A percentile compares a stretch with the other conserved stretches of the same genome.
phyloP scores from a whole-genome alignment of 441 rosid species.

The Lepidium campestre region DNA sequence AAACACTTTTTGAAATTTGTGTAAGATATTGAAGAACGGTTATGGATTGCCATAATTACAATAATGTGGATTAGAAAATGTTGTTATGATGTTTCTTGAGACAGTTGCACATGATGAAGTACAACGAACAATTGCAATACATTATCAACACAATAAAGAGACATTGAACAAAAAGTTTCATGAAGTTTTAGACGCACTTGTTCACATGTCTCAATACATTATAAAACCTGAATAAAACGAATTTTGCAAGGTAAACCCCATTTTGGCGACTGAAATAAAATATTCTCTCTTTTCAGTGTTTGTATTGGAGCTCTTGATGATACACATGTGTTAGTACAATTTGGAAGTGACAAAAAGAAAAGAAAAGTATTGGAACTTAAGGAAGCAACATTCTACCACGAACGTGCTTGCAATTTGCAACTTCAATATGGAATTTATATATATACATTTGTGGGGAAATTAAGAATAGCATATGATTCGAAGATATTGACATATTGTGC shows the following conservation, averaged over 20 bases:
- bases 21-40: not conserved
- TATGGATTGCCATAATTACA: not conserved
- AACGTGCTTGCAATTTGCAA: not conserved
- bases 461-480: not conserved
- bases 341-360: not conserved
- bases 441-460: not conserved
- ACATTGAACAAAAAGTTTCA: not conserved
- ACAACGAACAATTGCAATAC: not conserved
- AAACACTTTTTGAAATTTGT: not conserved
- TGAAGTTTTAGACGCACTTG: not conserved
- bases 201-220: not conserved
- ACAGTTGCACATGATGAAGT: not conserved
- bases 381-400: not conserved
- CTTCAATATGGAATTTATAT: not conserved
- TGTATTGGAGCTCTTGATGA: not conserved
- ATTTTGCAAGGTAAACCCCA: not conserved
- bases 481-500: not conserved
- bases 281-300: not conserved
- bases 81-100: not conserved
- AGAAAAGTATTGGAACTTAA: not conserved
- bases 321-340: not conserved
- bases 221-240: not conserved
- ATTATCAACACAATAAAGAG: not conserved
- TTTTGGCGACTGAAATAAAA: not conserved
- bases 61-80: not conserved